Conservation (phyloP, 2,329 filamentous ascomycete genomes). For the Pestalotiopsis sp. region DNA sequence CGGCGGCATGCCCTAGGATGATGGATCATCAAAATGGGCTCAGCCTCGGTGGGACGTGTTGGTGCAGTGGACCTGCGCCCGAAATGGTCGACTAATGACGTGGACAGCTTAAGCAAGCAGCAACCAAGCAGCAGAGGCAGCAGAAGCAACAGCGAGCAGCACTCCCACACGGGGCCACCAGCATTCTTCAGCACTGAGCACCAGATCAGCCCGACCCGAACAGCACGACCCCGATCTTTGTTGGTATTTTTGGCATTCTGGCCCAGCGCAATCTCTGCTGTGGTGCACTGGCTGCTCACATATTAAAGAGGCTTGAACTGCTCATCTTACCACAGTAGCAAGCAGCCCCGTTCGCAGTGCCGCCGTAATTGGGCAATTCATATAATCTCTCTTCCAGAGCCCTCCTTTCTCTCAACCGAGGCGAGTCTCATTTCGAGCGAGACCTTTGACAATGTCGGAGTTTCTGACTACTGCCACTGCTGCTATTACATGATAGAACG, state of each 20-base stretch:
- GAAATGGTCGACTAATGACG: constrained; percentile 7
- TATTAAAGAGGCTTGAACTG: not conserved
- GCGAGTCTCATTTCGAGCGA: not conserved
- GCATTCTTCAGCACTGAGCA: not conserved
- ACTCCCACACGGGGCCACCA: too few relatives aligned
- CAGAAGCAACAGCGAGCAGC: not conserved
- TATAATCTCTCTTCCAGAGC: not conserved
- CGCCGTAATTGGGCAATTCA: not conserved
- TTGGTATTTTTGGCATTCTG: not conserved
- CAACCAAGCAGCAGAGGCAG: not conserved
- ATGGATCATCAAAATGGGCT: not conserved
- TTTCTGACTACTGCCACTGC: not conserved
- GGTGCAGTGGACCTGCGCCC: not conserved
- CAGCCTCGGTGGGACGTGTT: constrained; percentile 6
- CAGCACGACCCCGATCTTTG: not conserved
- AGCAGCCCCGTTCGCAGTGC: not conserved
- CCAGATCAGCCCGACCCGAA: too few relatives aligned
- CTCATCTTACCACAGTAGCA: not conserved
- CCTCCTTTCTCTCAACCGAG: not conserved
- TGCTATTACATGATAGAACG: not conserved
- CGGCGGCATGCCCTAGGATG: too few relatives aligned
- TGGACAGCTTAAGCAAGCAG: constrained; percentile 3
- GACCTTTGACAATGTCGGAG: not conserved
- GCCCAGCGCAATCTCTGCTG: not conserved
- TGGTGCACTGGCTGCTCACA: not conserved